phyloP scores from a whole-genome alignment of 352 stramenopile species.

The Globisporangium cylindrosporum region DNA sequence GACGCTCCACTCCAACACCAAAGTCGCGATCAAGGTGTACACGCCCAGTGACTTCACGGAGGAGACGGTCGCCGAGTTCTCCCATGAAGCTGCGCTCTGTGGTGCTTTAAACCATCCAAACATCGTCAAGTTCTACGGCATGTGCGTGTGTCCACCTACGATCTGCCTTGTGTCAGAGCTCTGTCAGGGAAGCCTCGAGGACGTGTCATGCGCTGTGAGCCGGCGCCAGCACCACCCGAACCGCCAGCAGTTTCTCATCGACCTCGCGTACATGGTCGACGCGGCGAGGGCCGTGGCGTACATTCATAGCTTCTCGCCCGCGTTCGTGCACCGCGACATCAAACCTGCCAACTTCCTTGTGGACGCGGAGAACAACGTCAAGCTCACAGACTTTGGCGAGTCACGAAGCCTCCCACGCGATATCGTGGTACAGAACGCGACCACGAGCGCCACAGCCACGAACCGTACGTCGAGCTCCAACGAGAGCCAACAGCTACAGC shows the following conservation, averaged over 20 bases:
- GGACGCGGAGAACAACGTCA: slow-evolving; percentile 41
- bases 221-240: slow-evolving; percentile 16
- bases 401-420: slow-evolving; percentile 30
- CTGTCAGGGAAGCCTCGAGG: slow-evolving; percentile 46
- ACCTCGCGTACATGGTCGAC: slow-evolving; percentile 63
- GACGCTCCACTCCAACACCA: slow-evolving; percentile 31
- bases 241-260: slow-evolving; percentile 49
- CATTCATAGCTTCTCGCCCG: slow-evolving; percentile 67
- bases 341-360: slow-evolving; percentile 70
- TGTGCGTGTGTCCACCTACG: slow-evolving; percentile 75
- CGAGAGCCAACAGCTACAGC: not conserved
- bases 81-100: slow-evolving; percentile 73
- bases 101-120: slow-evolving; percentile 71
- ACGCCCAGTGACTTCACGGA: slow-evolving; percentile 53
- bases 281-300: slow-evolving; percentile 60
- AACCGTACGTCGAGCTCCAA: slow-evolving; percentile 1
- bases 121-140: slow-evolving; percentile 80
- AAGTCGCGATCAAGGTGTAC: slow-evolving; percentile 59
- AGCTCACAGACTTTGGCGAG: slow-evolving; percentile 68
- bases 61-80: slow-evolving; percentile 72
- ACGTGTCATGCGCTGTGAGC: slow-evolving; percentile 27
- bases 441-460: not conserved
- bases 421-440: slow-evolving; percentile 1
- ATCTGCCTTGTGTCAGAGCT: slow-evolving; percentile 70
- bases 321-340: slow-evolving; percentile 69